Base-by-base conservation (phyloP, 2,329 filamentous ascomycete species). In the Aurifilum marmelostoma region DNA sequence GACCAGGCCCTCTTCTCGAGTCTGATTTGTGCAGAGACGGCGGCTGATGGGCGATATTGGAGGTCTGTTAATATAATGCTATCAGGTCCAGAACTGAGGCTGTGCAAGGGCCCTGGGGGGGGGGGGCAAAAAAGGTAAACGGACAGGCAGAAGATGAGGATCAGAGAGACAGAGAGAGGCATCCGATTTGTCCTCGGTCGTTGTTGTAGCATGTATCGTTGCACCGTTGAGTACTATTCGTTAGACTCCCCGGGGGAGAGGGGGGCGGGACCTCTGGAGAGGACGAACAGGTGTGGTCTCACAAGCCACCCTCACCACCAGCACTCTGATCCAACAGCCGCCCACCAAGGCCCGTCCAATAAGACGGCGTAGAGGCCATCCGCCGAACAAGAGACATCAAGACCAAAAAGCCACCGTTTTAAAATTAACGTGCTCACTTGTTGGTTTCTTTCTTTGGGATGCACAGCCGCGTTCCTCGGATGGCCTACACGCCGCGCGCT, bases 271-370 rank as follows among this genome's bases (percentile, higher is more conserved):
- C n/a, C n/a, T n/a, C n/a, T n/a, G 37, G 37, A 39, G 11, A 39
- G 2, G 12, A n/a, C 3, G 16, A 47, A 47, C 43, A 21, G 34
- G 6, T 9, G 18, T 1, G 43, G 21, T 47, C 43, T 47, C 43
- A n/a, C 41, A 47, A 47, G 43, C 43, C 43, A 47, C 43, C 11
- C 43, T 47, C 43, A 47, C 41, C 16, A 43, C 41, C 4, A 41
- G 16, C 1, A 21, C 21, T 18, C n/a, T n/a, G n/a, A n/a, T 43
- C 41, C 18, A 65, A 61, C 65, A 70, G 68, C 67, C 70, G 70
- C 70, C 70, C 43, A 43, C 16, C 16, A 58, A 63, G 37, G 24
- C 56, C 11, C 50, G 58, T 43, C 70, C 70, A 71, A 71, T 71
- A 50, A 66, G 65, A 43, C 50, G 7, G 32, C 56, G 12, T 24